Base-by-base conservation (phyloP, 2,329 filamentous ascomycete species). In the Rugonectria rugulosa region DNA sequence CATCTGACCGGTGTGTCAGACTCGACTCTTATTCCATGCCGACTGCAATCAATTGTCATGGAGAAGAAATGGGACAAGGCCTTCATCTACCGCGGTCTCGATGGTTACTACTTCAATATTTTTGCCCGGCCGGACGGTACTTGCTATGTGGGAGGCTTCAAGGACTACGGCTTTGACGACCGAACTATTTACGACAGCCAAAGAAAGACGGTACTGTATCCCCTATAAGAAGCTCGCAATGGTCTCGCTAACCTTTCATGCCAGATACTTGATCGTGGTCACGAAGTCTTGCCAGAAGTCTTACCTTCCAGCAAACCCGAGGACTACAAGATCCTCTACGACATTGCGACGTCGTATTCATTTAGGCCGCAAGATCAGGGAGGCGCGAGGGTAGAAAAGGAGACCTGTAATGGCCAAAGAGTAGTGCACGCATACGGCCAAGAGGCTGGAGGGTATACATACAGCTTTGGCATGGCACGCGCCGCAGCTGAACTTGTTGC, bases 381-480 rank as follows among this genome's bases (percentile, higher is more conserved):
- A 6, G 51, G 51, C 4, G 19, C 27, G 1, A 54, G 51, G 21
- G 43, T 48, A 3, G 51, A 48, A 9, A 47, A 24, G 17, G 43
- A 54, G 20, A 6, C 48, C 2, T n/a, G 47, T 11, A 41, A 42
- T 23, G 51, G 43, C 2, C 51, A 54, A 29, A 54, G 27, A 23
- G 51, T 48, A 20, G 43, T 54, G 4, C 51, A 54, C 15, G 51
- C 51, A 10, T 54, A 48, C 10, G 51, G 51, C 4, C 43, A 54
- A 15, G 51, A 54, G 12, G 43, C 51, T 14, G 51, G 51, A 6
- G 43, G 43, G 4, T 54, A 36, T n/a, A 36, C 36, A 3, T 54
- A 29, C 29, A 54, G 43, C 14, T 54, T 54, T 41, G 51, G 51
- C 4, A 17, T 54, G 6, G 43, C 32, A 4, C 17, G 51, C 8